A percentile compares a stretch with the other conserved stretches of the same genome.
Evolutionary conservation across 2,329 filamentous ascomycete species (phyloP).

Genomic region (Claviceps sp.): DNA sequence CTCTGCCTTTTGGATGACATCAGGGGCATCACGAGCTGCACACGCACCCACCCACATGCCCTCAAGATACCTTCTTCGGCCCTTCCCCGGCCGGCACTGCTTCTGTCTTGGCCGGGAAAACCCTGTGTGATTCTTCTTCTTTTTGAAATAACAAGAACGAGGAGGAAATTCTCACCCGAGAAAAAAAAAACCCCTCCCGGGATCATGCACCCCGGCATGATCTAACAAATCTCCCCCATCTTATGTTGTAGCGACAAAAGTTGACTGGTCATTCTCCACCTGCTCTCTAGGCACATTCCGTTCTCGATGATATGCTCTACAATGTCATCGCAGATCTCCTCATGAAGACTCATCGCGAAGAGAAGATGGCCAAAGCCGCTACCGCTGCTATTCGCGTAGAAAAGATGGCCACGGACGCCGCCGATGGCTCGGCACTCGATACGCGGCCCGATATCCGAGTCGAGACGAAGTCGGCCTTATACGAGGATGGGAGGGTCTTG

Average conservation of each 20-base stretch:
- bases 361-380: conserved; percentile 59
- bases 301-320: conserved; percentile 63
- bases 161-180: too few relatives aligned
- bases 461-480: conserved; percentile 55
- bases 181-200: background rate
- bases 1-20: conserved; percentile 1
- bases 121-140: background rate
- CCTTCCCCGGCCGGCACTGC: background rate
- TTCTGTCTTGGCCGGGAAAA: background rate
- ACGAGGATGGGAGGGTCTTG: conserved; percentile 54
- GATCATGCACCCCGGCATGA: background rate
- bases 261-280: background rate
- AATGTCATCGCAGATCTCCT: conserved; percentile 66
- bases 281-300: conserved; percentile 39
- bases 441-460: conserved; percentile 41
- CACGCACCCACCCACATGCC: conserved; percentile 4
- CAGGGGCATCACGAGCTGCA: conserved; percentile 3
- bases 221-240: background rate
- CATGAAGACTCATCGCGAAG: conserved; percentile 61
- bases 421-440: conserved; percentile 39
- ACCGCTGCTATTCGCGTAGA: conserved; percentile 52
- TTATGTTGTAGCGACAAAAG: too few relatives aligned
- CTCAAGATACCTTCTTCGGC: background rate
- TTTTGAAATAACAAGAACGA: background rate
- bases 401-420: conserved; percentile 43